Conservation (phyloP, 768 basidiomycete genomes). For the Gymnopilus junonius region DNA sequence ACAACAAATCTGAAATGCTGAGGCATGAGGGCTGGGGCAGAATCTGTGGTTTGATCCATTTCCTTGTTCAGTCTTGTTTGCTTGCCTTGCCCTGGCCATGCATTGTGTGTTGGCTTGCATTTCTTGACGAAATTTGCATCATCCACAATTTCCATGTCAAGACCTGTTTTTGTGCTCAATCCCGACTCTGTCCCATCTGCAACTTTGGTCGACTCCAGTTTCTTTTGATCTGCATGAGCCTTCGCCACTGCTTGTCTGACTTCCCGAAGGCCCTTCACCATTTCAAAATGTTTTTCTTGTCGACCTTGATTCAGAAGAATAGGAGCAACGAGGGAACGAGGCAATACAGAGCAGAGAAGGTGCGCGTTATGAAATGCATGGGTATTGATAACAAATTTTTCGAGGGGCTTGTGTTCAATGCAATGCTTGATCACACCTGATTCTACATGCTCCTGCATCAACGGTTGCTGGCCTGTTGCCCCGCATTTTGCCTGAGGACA, state of each 20-base stretch:
- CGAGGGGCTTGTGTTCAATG: slow-evolving; percentile 16
- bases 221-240: background rate
- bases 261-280: background rate
- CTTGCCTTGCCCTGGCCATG: too few species aligned
- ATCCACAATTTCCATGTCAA: too few species aligned
- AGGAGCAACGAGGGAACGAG: slow-evolving; percentile 10
- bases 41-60: too few species aligned
- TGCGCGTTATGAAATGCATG: slow-evolving; percentile 24
- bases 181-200: too few species aligned
- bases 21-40: too few species aligned
- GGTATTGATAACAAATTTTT: slow-evolving; percentile 19
- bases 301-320: background rate
- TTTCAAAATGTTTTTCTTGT: slow-evolving; percentile 7
- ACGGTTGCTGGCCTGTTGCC: slow-evolving; percentile 4
- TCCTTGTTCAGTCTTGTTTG: too few species aligned
- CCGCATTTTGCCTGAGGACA: slow-evolving; percentile 18
- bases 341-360: slow-evolving; percentile 11
- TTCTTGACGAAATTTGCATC: too few species aligned
- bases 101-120: too few species aligned
- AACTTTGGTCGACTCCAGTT: slow-evolving; percentile 15
- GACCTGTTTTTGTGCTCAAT: too few species aligned
- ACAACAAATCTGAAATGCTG: too few species aligned
- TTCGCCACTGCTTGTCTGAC: background rate
- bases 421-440: background rate
- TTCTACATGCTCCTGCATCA: slow-evolving; percentile 14